phyloP scores from a whole-genome alignment of 208 protist genomes.

The Leishmania guyanensis region DNA sequence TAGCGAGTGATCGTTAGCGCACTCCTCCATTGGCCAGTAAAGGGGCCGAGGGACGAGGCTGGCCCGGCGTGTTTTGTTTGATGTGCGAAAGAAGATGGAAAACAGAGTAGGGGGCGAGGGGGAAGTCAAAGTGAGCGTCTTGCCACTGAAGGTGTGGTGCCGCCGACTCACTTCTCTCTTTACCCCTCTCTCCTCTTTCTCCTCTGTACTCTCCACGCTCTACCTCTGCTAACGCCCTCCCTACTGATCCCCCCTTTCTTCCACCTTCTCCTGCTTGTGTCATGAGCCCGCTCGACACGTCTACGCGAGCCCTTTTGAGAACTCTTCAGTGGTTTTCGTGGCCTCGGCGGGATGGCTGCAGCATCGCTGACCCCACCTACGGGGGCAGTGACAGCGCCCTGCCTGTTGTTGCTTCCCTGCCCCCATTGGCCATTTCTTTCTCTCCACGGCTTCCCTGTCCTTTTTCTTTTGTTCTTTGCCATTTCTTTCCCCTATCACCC shows the following conservation, averaged over 20 bases:
- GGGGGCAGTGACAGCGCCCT: background rate
- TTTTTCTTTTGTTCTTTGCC: background rate
- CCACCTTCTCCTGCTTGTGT: constrained; percentile 4
- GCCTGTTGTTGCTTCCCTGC: background rate
- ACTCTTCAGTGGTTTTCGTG: background rate
- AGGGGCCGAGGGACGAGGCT: background rate
- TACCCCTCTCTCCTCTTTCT: background rate
- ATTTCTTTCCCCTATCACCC: background rate
- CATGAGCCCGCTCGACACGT: background rate
- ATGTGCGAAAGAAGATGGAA: background rate
- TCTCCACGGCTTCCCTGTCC: background rate
- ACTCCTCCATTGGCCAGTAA: background rate
- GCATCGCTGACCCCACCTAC: background rate
- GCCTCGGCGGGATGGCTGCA: background rate
- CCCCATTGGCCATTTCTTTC: background rate
- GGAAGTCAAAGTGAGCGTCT: background rate
- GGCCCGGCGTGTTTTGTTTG: background rate
- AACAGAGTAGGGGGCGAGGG: background rate
- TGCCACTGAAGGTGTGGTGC: background rate
- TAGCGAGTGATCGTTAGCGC: background rate
- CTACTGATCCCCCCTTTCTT: constrained; percentile 4
- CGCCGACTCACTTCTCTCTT: background rate
- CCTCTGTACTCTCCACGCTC: background rate
- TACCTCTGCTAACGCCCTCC: background rate
- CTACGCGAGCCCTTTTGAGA: background rate